These are phyloP conservation scores for Xylaria palmicola DNA, from an alignment of 495 filamentous ascomycete genomes.

Conservation along the genomic window DNA sequence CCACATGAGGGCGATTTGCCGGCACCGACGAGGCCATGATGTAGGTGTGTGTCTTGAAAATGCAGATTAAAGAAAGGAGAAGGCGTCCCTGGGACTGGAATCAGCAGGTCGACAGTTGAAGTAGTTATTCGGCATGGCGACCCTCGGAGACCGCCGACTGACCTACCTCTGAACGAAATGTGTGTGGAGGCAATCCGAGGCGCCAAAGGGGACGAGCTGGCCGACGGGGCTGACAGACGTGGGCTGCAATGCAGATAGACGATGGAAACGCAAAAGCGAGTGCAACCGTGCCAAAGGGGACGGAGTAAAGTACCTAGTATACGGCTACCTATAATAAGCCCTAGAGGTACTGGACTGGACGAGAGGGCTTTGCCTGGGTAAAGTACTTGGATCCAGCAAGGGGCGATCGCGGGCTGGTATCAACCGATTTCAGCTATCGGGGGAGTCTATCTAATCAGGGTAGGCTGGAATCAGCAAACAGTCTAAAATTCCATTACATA, in stretches of 20 bases:
- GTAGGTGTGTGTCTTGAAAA: too few relatives aligned
- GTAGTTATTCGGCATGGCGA: neutral
- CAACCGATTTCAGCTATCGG: neutral
- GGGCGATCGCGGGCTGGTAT: too few relatives aligned
- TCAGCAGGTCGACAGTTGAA: neutral
- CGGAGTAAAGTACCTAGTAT: too few relatives aligned
- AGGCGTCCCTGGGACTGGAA: neutral
- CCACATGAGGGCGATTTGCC: slow-evolving; percentile 31
- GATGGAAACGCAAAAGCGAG: neutral
- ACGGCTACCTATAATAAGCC: too few relatives aligned
- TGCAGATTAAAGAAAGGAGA: too few relatives aligned
- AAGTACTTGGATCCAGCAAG: too few relatives aligned
- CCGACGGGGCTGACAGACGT: neutral
- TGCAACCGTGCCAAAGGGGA: neutral
- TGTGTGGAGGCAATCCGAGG: neutral
- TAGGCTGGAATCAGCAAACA: neutral
- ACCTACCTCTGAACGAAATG: neutral
- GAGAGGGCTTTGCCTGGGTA: too few relatives aligned
- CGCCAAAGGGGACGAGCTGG: neutral
- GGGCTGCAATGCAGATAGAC: neutral
- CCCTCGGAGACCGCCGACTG: neutral
- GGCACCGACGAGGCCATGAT: slow-evolving; percentile 18
- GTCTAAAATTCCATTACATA: neutral
- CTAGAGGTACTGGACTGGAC: too few relatives aligned
- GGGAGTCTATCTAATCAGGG: neutral